Percentiles rank a stretch among this genome's conserved stretches.
phyloP scores from a whole-genome alignment of 2,329 filamentous ascomycete species.

The Hirsutella rhossiliensis region DNA sequence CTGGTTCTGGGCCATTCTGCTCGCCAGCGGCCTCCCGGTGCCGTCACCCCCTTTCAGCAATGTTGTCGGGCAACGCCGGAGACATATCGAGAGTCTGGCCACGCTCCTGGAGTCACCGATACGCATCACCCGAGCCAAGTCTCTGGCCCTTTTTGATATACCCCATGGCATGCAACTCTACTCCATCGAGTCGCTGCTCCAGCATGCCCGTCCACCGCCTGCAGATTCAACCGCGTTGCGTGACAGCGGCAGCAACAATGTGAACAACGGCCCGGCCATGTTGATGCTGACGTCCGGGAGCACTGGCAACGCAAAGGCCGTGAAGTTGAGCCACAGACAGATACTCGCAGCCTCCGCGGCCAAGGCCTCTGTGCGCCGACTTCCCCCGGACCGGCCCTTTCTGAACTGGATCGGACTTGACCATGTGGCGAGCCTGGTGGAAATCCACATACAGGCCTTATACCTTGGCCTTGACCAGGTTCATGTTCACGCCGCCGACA shows the following conservation, averaged over 20 bases:
- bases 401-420: conserved; percentile 40
- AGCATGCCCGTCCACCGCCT: too few species aligned
- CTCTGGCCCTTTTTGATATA: not conserved
- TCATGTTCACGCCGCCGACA: conserved; percentile 27
- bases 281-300: conserved; percentile 42
- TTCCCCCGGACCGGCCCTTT: conserved; percentile 18
- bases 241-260: not conserved
- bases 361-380: conserved; percentile 19
- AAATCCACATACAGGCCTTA: conserved; percentile 39
- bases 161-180: not conserved
- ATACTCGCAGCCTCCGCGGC: conserved; percentile 26
- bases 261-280: conserved; percentile 12
- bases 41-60: not conserved
- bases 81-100: not conserved
- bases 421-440: conserved; percentile 38
- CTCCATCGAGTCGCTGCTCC: not conserved
- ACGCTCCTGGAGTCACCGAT: conserved; percentile 1
- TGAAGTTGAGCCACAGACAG: conserved; percentile 29
- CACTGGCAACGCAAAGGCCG: conserved; percentile 38
- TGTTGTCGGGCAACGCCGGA: not conserved
- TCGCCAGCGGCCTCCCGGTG: conserved; percentile 1
- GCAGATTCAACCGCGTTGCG: not conserved
- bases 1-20: conserved; percentile 3
- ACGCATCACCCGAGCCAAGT: not conserved
- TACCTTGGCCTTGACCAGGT: conserved; percentile 28